Evolutionary conservation across 768 basidiomycete genomes (phyloP), one percentile per base, ranked within the genome.

Genomic region (Agrocybe praecox): DNA sequence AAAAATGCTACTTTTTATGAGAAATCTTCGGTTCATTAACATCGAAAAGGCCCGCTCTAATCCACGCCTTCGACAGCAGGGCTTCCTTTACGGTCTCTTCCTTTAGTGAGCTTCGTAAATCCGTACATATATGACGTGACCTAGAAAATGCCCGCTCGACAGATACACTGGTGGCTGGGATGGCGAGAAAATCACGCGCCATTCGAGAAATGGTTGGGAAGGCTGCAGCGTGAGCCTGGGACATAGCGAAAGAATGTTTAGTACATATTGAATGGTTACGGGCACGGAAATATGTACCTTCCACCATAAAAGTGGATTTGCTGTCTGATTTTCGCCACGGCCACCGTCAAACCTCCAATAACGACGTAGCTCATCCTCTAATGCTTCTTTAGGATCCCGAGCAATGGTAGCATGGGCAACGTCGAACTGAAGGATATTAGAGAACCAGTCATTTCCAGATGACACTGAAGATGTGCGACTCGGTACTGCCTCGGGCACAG

Each of bases 81-180:
- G 68, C 63, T 50, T 65, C 54, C 14, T 40, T 63, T 26, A 70
- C 65, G n/a, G 71, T 74, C 15, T 64, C 56, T n/a, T 67, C 65
- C 54, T 69, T 67, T 22, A 74, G 53, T 8, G 69, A 70, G 17
- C 55, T 61, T 1, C 68, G 60, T 17, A 69, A 52, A 43, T 71
- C 66, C 17, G 64, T 57, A 52, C 71, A 71, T n/a, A 71, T 53
- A 47, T 72, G 70, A 12, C 67, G 63, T 19, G 70, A 71, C 46
- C 63, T 66, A 3, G 68, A 74, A 55, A 74, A 73, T 1, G 65
- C 29, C 1, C 66, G 56, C 52, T 75, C 71, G 19, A 74, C 71
- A 0, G 74, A 70, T 3, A 44, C 52, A 32, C 45, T 47, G n/a
- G 45, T 65, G 2, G 59, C 70, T 10, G 70, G 69, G 51, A 74